Percentiles rank a stretch among this genome's conserved stretches.
Conservation (phyloP, 495 filamentous ascomycete species). For the Jackrogersella multiformis region DNA sequence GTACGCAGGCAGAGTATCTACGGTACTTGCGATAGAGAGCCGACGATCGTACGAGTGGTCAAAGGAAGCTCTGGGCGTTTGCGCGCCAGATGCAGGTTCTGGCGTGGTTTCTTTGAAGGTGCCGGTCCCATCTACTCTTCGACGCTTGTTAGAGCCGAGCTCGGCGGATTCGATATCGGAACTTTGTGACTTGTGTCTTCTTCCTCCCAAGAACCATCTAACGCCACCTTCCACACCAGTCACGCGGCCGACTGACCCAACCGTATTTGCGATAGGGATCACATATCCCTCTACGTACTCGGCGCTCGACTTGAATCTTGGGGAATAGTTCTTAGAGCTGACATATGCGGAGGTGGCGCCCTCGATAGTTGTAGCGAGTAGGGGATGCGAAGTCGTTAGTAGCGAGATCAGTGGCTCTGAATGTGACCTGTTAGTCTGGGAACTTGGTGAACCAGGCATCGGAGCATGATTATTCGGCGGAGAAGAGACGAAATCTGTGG, state of each 20-base stretch:
- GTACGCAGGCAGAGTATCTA: conserved; percentile 80
- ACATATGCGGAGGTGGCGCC: conserved; percentile 83
- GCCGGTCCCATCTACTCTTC: conserved; percentile 61
- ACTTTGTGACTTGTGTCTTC: conserved; percentile 52
- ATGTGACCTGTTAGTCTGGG: conserved; percentile 44
- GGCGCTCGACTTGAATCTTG: conserved; percentile 81
- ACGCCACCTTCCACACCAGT: conserved; percentile 86
- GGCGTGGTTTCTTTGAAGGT: conserved; percentile 44
- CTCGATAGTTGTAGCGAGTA: conserved; percentile 81
- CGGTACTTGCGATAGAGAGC: conserved; percentile 57
- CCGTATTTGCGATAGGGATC: conserved; percentile 81
- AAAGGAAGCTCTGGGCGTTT: conserved; percentile 41
- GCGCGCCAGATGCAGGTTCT: conserved; percentile 44
- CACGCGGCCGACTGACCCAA: conserved; percentile 78
- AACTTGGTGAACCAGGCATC: conserved; percentile 44
- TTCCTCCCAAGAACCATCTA: conserved; percentile 73
- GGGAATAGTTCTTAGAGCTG: conserved; percentile 85
- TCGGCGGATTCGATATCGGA: conserved; percentile 54
- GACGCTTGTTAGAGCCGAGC: conserved; percentile 68
- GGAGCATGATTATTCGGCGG: conserved; percentile 57
- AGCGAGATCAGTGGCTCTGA: conserved; percentile 82
- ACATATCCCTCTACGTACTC: conserved; percentile 88
- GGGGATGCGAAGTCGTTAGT: conserved; percentile 79
- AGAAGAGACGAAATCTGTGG: conserved; percentile 65
- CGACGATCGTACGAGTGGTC: conserved; percentile 50